These are phyloP conservation scores for Gelatoporia subvermispora DNA, from an alignment of 768 basidiomycete species.

Conservation along the genomic window DNA sequence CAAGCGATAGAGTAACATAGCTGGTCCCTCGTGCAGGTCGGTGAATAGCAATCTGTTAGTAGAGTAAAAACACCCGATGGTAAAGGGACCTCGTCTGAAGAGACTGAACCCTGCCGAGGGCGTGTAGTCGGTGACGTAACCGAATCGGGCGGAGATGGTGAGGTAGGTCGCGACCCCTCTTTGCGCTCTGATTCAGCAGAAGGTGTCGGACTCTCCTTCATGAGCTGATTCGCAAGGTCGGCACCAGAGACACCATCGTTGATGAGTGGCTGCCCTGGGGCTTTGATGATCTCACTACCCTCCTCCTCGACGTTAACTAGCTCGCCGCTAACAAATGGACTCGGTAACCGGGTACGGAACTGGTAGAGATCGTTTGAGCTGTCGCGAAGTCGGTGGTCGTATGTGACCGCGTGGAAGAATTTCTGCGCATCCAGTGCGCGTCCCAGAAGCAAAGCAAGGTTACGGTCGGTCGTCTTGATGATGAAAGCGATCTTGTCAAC, in stretches of 20 bases:
- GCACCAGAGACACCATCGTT: slow-evolving; percentile 21
- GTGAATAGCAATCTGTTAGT: slow-evolving; percentile 95
- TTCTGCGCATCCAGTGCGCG: slow-evolving; percentile 96
- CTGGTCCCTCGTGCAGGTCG: slow-evolving; percentile 89
- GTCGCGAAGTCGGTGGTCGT: slow-evolving; percentile 93
- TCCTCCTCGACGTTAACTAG: slow-evolving; percentile 38
- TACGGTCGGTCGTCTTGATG: slow-evolving; percentile 97
- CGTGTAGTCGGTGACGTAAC: slow-evolving; percentile 22
- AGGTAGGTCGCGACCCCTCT: slow-evolving; percentile 18
- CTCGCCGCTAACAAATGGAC: slow-evolving; percentile 82
- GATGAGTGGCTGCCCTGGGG: slow-evolving; percentile 19
- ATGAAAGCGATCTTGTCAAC: slow-evolving; percentile 97
- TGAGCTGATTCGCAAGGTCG: slow-evolving; percentile 11
- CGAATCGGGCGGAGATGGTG: slow-evolving; percentile 21
- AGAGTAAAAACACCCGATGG: slow-evolving; percentile 96
- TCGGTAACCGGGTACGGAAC: slow-evolving; percentile 78
- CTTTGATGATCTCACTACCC: slow-evolving; percentile 25
- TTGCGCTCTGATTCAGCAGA: slow-evolving; percentile 25
- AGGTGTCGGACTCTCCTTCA: slow-evolving; percentile 25
- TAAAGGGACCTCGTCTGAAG: slow-evolving; percentile 60
- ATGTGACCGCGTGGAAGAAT: slow-evolving; percentile 99
- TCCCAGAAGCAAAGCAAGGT: slow-evolving; percentile 91
- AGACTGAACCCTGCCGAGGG: slow-evolving; percentile 37
- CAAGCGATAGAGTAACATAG: slow-evolving; percentile 99
- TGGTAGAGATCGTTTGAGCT: slow-evolving; percentile 88